Conservation (phyloP, 2,329 filamentous ascomycete species). For the Phymatotrichopsis omnivora region DNA sequence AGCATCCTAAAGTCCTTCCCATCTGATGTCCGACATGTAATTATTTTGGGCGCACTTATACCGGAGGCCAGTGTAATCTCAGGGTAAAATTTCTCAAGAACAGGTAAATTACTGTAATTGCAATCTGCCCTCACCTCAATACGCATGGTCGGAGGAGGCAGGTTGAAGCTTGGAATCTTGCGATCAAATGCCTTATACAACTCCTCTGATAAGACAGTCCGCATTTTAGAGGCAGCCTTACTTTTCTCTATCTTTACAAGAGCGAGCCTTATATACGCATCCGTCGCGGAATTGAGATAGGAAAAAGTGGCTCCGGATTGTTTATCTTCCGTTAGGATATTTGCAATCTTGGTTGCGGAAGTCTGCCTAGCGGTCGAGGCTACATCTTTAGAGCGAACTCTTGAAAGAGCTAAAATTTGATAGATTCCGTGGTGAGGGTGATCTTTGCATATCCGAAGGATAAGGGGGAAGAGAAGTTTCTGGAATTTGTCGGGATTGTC, state of each 20-base stretch:
- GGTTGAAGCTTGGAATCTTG: constrained; percentile 49
- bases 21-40: constrained; percentile 69
- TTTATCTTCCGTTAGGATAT: constrained; percentile 1
- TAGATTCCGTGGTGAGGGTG: constrained; percentile 98
- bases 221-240: constrained; percentile 5
- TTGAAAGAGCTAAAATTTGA: constrained; percentile 74
- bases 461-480: constrained; percentile 57
- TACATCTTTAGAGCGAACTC: constrained; percentile 14
- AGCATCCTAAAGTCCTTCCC: constrained; percentile 77
- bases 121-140: constrained; percentile 62
- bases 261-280: constrained; percentile 17
- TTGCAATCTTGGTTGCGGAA: constrained; percentile 12
- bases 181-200: constrained; percentile 16
- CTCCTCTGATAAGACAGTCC: not conserved
- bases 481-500: constrained; percentile 64
- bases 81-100: constrained; percentile 60
- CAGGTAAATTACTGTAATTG: constrained; percentile 67
- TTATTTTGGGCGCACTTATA: constrained; percentile 85
- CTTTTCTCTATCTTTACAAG: constrained; percentile 11
- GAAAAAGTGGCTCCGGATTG: constrained; percentile 11
- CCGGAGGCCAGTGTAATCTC: constrained; percentile 79
- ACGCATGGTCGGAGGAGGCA: constrained; percentile 84
- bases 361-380: constrained; percentile 10
- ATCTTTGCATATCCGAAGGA: constrained; percentile 76
- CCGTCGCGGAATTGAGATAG: constrained; percentile 9